Percentiles rank a stretch among this genome's conserved stretches.
Evolutionary conservation across 371 early-diverging fungal genomes (phyloP).

Genomic region (Mortierella sp.): DNA sequence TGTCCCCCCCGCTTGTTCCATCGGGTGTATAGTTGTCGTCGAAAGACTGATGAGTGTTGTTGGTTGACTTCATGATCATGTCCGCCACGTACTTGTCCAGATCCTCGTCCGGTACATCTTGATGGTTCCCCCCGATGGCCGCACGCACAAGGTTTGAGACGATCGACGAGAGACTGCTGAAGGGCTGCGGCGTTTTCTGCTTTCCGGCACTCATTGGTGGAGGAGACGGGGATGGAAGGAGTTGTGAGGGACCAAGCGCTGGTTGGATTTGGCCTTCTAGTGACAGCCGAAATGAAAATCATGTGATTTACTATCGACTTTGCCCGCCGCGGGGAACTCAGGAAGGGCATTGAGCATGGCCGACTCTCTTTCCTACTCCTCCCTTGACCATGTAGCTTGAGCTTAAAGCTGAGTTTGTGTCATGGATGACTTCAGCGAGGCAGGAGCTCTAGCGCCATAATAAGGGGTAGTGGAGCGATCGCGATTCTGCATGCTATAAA

Average conservation of each 20-base stretch:
- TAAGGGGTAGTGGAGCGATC: too few species aligned
- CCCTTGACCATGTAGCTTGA: not conserved
- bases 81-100: conserved; percentile 79
- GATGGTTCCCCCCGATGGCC: conserved; percentile 65
- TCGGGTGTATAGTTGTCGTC: not conserved
- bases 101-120: conserved; percentile 65
- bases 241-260: too few species aligned
- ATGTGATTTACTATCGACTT: too few species aligned
- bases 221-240: not conserved
- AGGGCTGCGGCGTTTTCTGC: conserved; percentile 11
- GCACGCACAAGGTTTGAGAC: conserved; percentile 65
- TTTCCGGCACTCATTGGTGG: too few species aligned
- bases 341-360: not conserved
- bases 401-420: not conserved
- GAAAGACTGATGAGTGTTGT: conserved; percentile 58
- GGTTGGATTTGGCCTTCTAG: too few species aligned
- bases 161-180: conserved; percentile 53
- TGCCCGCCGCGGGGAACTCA: conserved; percentile 2
- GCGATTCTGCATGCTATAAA: not conserved
- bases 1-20: conserved; percentile 16
- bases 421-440: too few species aligned
- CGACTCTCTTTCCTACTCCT: conserved; percentile 18
- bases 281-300: not conserved
- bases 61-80: conserved; percentile 70
- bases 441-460: too few species aligned